Base-by-base conservation (phyloP, 305 asterid species). In the Fraxinus angustifolia region DNA sequence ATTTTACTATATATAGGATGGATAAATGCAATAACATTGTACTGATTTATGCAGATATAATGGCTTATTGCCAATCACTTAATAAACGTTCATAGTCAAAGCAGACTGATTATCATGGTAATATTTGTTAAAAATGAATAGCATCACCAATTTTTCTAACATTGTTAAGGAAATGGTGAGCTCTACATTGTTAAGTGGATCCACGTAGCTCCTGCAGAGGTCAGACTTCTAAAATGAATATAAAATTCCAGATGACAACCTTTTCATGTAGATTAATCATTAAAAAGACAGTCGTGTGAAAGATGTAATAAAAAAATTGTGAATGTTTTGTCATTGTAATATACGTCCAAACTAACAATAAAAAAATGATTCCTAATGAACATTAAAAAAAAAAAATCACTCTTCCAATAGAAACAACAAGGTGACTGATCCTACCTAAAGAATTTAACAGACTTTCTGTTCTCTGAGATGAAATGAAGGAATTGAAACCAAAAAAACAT, bases 311-410 rank as follows among this genome's bases (percentile, higher is more conserved):
- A 33, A 85, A 19, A 4, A 34, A 53, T 50, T 73, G 83, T 23
- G 67, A 75, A 68, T 45, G 33, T 73, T 26, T 35, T 10, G 28
- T 67, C 76, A 62, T 40, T 30, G 23, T 33, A 33, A 33, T 31
- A 68, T 80, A 80, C 72, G 73, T 62, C 36, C 76, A 80, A 77
- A 38, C 77, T 71, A 42, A 60, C 53, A 71, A 33, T 17, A 68
- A 81, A 12, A 26, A 45, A 45, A 68, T 26, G 50, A 23, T 36
- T 30, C 50, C 26, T 3, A 19, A 72, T 42, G 75, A 14, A 40
- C 68, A n/a, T 34, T 73, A 23, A 23, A 23, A 73, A 73, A 73
- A 73, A 77, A 45, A 16, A 70, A 53, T 53, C 62, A 45, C 80
- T 78, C 71, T 56, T 73, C 53, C 67, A 48, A 50, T 58, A 68